A percentile compares a stretch with the other conserved stretches of the same genome.
Evolutionary conservation across 2,329 filamentous ascomycete genomes (phyloP).

Genomic region (Sclerotinia nivalis): DNA sequence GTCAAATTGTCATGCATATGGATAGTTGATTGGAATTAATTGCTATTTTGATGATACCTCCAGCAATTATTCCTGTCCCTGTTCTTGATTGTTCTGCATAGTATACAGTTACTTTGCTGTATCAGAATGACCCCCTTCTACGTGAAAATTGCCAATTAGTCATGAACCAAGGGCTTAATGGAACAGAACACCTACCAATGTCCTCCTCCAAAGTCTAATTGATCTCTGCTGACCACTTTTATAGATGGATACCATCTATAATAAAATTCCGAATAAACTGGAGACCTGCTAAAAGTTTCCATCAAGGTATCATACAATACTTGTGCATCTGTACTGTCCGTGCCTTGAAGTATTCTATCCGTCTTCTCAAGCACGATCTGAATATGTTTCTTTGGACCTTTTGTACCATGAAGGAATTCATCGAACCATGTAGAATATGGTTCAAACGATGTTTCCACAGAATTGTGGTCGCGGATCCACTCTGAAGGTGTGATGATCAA

Average conservation of each 20-base stretch:
- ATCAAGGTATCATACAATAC: background rate
- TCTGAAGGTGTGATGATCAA: background rate
- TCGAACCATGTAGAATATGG: background rate
- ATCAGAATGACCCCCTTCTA: background rate
- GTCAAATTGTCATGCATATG: background rate
- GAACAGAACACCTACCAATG: background rate
- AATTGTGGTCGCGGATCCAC: rapidly evolving
- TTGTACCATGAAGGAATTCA: background rate
- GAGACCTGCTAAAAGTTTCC: background rate
- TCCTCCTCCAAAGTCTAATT: background rate
- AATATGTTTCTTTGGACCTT: background rate
- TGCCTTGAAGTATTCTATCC: background rate
- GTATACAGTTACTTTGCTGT: background rate
- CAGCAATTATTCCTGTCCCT: background rate
- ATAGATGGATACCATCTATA: background rate
- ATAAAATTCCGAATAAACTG: no score
- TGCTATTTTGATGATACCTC: background rate
- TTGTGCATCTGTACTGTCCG: background rate
- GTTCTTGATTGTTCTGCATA: background rate
- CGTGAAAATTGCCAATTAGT: background rate
- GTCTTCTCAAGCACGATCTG: background rate
- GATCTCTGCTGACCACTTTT: background rate
- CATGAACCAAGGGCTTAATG: background rate
- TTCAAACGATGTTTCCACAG: background rate
- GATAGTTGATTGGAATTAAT: background rate